Percentiles rank a stretch among this genome's conserved stretches.
Evolutionary conservation across 495 filamentous ascomycete species (phyloP).

Genomic region (Xylaria acuta): DNA sequence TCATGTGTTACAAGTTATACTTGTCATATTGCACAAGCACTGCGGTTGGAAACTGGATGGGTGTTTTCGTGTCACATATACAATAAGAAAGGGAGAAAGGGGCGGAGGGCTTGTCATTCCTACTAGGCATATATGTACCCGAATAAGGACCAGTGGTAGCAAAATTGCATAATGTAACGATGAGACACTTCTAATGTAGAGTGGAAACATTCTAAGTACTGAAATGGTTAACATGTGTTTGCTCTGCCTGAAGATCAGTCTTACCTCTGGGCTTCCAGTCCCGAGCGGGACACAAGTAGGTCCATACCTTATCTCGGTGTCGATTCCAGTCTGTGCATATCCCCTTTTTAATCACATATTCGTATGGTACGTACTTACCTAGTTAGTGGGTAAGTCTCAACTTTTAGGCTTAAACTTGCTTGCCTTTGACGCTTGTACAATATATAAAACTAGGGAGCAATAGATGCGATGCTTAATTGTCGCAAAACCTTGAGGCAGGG

Average conservation of each 20-base stretch:
- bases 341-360: neutral
- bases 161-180: neutral
- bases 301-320: neutral
- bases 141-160: neutral
- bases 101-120: neutral
- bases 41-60: conserved; percentile 5
- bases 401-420: neutral
- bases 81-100: neutral
- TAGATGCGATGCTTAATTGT: neutral
- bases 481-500: neutral
- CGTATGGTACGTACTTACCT: neutral
- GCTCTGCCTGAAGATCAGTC: neutral
- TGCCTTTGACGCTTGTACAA: neutral
- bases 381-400: neutral
- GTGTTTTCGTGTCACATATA: conserved; percentile 11
- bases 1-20: neutral
- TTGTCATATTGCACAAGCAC: neutral
- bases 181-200: neutral
- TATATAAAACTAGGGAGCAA: neutral
- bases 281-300: no score
- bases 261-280: no score
- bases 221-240: neutral
- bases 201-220: neutral
- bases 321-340: neutral
- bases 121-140: neutral